Percentiles rank a stretch among this genome's conserved stretches.
Conservation (phyloP, 2,329 filamentous ascomycete genomes). For the Trichoderma sp. region DNA sequence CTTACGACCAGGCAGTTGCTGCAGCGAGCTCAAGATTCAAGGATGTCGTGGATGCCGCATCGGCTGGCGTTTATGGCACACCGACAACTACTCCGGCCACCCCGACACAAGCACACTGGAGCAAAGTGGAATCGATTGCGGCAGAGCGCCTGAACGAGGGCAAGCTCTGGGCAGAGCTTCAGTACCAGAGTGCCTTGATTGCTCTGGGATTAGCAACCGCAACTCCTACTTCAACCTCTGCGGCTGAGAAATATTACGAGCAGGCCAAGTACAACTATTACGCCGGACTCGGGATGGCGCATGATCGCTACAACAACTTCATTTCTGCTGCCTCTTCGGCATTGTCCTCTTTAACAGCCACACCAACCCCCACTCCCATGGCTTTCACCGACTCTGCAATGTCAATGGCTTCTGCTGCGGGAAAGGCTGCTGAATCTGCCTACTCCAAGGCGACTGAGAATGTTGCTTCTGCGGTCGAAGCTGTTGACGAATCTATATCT, state of each 20-base stretch:
- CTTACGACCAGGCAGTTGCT: conserved; percentile 64
- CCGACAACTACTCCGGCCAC: conserved; percentile 43
- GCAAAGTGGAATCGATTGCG: conserved; percentile 61
- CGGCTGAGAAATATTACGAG: conserved; percentile 57
- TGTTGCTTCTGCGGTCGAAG: conserved; percentile 39
- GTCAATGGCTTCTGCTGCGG: conserved; percentile 49
- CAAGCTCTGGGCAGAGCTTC: conserved; percentile 66
- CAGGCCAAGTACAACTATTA: conserved; percentile 69
- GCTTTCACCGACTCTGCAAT: conserved; percentile 47
- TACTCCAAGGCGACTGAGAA: conserved; percentile 46
- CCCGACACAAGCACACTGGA: conserved; percentile 41
- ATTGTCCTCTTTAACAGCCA: conserved; percentile 58
- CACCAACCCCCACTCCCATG: conserved; percentile 61
- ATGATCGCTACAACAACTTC: conserved; percentile 76
- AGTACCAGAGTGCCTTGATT: conserved; percentile 67
- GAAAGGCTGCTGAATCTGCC: conserved; percentile 52
- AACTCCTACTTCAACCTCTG: conserved; percentile 42
- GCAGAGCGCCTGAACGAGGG: conserved; percentile 68
- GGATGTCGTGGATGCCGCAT: conserved; percentile 54
- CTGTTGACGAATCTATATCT: conserved; percentile 39
- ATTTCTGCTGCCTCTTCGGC: conserved; percentile 68
- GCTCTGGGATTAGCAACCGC: conserved; percentile 59
- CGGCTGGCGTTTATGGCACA: conserved; percentile 48
- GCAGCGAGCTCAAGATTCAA: conserved; percentile 60
- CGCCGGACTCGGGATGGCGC: conserved; percentile 72